phyloP scores from a whole-genome alignment of 441 rosid genomes.

The Sinapis alba region DNA sequence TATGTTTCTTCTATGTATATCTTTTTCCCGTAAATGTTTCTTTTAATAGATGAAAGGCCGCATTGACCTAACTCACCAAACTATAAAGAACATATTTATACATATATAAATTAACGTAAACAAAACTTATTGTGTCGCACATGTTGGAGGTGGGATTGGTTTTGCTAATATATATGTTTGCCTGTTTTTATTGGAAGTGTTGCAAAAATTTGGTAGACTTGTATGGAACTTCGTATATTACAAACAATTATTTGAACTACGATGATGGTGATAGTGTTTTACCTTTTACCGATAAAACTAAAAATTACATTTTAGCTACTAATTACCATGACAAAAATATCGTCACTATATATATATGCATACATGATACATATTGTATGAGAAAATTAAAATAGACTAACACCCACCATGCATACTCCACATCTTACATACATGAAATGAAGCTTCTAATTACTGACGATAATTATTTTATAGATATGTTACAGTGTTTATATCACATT shows the following conservation, averaged over 20 bases:
- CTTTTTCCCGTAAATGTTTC: neutral
- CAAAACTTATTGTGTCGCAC: slow-evolving; percentile 14
- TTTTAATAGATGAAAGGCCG: slow-evolving; percentile 23
- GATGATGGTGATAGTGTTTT: neutral
- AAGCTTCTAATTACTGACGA: slow-evolving; percentile 9
- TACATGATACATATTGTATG: neutral
- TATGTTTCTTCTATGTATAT: neutral
- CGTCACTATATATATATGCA: neutral
- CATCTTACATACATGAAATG: slow-evolving; percentile 24
- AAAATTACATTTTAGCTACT: neutral
- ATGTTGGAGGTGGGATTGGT: slow-evolving; percentile 13
- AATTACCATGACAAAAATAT: too few relatives aligned
- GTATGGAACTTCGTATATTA: slow-evolving; percentile 7
- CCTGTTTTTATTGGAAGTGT: neutral
- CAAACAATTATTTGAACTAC: neutral
- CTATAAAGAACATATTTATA: slow-evolving; percentile 1
- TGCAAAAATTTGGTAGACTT: neutral
- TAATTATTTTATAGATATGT: neutral
- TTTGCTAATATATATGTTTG: neutral
- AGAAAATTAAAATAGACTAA: slow-evolving; percentile 12
- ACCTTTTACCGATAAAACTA: neutral
- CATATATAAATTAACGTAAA: neutral
- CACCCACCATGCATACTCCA: slow-evolving; percentile 25
- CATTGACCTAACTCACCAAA: slow-evolving; percentile 38
- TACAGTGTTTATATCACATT: slow-evolving; percentile 9